Evolutionary conservation across 495 filamentous ascomycete species (phyloP), one percentile per base, ranked within the genome.

Genomic region (Tetracladium marchalianum): DNA sequence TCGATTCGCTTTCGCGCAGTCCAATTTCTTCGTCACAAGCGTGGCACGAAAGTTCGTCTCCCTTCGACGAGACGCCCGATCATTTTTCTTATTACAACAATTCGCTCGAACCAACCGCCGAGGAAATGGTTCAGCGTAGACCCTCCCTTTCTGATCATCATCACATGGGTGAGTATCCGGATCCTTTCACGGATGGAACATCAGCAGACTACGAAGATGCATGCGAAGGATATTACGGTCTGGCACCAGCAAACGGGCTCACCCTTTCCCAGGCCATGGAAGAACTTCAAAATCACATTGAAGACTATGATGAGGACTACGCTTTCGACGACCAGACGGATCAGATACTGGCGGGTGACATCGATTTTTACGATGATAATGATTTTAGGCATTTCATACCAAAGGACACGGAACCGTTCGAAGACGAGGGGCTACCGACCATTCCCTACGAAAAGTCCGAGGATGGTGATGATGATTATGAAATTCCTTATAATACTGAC

Each of bases 81-180:
- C 62, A 69, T 56, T 64, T 63, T 57, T 66, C 69, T 46, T 55
- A 68, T 46, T 55, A 63, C 54, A 45, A 49, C 43, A 49, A 52
- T 51, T 50, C 50, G 39, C 59, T 53, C 43, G 52, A 65, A 52
- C 49, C 59, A 61, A 60, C 62, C 61, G 61, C 60, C 66, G 60
- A 58, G 59, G 51, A 50, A 52, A 50, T 47, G 49, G 51, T 52
- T 45, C 46, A 46, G 44, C 51, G 56, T 35, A 18, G 47, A 17
- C 34, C 40, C 11, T 13, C 13, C 16, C 13, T 31, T 5, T 13
- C 67, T 64, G 65, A 75, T 78, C 76, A 73, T 82, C 77, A 68
- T 77, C 71, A 66, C 66, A 57, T 56, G 56, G 72, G 77, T 82
- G 68, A 73, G 77, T 81, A 75, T 72, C 51, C 51, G 60, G 51